A percentile compares a stretch with the other conserved stretches of the same genome.
Evolutionary conservation across 768 basidiomycete genomes (phyloP).

Genomic region (Dictyophora rubrovolvata): DNA sequence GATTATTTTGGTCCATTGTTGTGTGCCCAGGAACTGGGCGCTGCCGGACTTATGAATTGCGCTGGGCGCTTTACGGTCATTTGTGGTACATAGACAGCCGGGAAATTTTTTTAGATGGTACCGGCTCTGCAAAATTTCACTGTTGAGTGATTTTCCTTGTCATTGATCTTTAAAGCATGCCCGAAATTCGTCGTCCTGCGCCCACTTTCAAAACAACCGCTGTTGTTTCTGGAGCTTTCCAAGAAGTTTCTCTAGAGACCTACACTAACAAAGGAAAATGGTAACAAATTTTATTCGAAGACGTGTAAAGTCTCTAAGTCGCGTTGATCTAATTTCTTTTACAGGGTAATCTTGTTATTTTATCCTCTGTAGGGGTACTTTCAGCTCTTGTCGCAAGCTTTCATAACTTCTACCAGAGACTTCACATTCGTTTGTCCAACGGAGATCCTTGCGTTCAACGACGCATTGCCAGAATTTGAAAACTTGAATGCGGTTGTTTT

Average conservation of each 20-base stretch:
- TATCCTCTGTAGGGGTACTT: conserved; percentile 69
- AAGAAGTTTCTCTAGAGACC: conserved; percentile 62
- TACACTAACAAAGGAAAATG: conserved; percentile 67
- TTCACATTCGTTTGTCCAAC: conserved; percentile 92
- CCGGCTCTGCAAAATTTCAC: no score
- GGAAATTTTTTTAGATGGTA: not conserved
- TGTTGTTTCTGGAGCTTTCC: conserved; percentile 69
- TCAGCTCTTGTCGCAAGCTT: not conserved
- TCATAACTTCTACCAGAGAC: conserved; percentile 36
- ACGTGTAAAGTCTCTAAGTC: conserved; percentile 9
- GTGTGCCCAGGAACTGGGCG: not conserved
- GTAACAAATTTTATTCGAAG: conserved; percentile 28
- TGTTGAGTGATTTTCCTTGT: no score
- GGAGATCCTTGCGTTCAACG: conserved; percentile 92
- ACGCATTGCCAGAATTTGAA: conserved; percentile 67
- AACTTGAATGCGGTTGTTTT: conserved; percentile 66
- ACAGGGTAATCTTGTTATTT: conserved; percentile 87
- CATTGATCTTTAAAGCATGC: conserved; percentile 15
- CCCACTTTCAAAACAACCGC: conserved; percentile 69
- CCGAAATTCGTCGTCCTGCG: conserved; percentile 73
- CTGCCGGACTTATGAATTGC: not conserved
- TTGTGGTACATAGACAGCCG: not conserved
- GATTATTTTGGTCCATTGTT: no score
- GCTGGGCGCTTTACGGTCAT: not conserved
- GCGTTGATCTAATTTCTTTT: not conserved